Base-by-base conservation (phyloP, 2,329 filamentous ascomycete genomes). In the Aureobasidium zeae region DNA sequence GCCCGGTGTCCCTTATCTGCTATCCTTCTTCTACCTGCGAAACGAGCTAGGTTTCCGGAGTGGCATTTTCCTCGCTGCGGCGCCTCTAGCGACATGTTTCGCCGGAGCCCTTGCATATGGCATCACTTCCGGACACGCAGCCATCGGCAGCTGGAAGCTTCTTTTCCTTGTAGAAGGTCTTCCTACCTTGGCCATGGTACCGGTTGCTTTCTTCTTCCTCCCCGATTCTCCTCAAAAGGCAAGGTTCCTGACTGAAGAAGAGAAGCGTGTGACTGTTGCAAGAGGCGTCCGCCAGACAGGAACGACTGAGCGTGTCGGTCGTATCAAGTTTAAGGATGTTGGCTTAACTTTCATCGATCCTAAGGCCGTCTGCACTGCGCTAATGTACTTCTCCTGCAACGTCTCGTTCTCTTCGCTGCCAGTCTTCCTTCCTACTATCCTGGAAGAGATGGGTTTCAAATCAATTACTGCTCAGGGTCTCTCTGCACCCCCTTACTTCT, bases 1-100 rank as follows among this genome's bases (percentile, higher is more conserved):
- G 0, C 63, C 65, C 4, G 65, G 63, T 2, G 63, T 72, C 10
- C 69, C 70, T 0, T 73, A 69, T 32, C 53, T 74, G 11, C 57
- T 76, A 0, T 72, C 69, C 0, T 76, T 76, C 56, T 77, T 79
- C 61, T 81, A 79, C 53, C 66, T 73, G 6, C 63, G 76, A 11
- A 64, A 73, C 25, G 72, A 74, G 51, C 59, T 78, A 10, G 75
- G 75, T 22, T 62, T 77, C 21, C 63, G 75, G 3, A 70, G 69
- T 39, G 75, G 74, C 2, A 55, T 79, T 16, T 79, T 77, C 49
- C 48, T 68, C 17, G 56, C 57, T 9, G 64, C 64, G 3, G 77
- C 79, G 0, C 79, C 80, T 1, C 71, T 94, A 3, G 86, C 86
- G 2, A 91, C 85, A 30, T 81, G 79, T 1, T 88, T 93, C 57